phyloP scores from a whole-genome alignment of 2,329 filamentous ascomycete genomes.

The Fusarium pseudograminearum region DNA sequence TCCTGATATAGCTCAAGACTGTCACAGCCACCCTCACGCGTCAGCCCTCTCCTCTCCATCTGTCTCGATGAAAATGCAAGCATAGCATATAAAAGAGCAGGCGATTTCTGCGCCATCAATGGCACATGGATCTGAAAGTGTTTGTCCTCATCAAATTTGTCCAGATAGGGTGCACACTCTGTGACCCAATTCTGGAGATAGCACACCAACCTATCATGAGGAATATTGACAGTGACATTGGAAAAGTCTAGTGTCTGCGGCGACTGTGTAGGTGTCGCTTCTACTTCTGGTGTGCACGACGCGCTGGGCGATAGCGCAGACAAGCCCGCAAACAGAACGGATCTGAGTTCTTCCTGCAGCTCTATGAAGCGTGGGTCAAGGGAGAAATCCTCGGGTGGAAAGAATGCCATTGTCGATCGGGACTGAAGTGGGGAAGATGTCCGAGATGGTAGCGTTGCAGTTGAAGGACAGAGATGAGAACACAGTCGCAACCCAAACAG shows the following conservation, averaged over 20 bases:
- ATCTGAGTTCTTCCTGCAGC: conserved; percentile 59
- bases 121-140: conserved; percentile 66
- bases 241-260: conserved; percentile 46
- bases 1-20: conserved; percentile 67
- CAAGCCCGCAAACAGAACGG: conserved; percentile 55
- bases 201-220: conserved; percentile 42
- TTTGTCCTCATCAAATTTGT: conserved; percentile 67
- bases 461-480: neutral
- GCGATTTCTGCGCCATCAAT: conserved; percentile 59
- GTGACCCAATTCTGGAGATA: conserved; percentile 64
- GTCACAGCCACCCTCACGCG: conserved; percentile 59
- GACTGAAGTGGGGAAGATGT: conserved; percentile 6
- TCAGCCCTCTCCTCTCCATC: conserved; percentile 62
- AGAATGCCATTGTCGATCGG: conserved; percentile 27
- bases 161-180: conserved; percentile 62
- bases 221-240: conserved; percentile 46
- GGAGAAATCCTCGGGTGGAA: conserved; percentile 50
- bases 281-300: conserved; percentile 47
- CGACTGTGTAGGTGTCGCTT: conserved; percentile 20
- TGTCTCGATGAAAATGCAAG: conserved; percentile 66
- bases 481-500: neutral
- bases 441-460: neutral
- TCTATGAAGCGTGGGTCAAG: conserved; percentile 58
- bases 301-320: conserved; percentile 46
- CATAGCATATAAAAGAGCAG: conserved; percentile 61